Percentiles rank a stretch among this genome's conserved stretches.
These are phyloP conservation scores for Candolleomyces efflorescens DNA, from an alignment of 768 basidiomycete species.

Conservation along the genomic window DNA sequence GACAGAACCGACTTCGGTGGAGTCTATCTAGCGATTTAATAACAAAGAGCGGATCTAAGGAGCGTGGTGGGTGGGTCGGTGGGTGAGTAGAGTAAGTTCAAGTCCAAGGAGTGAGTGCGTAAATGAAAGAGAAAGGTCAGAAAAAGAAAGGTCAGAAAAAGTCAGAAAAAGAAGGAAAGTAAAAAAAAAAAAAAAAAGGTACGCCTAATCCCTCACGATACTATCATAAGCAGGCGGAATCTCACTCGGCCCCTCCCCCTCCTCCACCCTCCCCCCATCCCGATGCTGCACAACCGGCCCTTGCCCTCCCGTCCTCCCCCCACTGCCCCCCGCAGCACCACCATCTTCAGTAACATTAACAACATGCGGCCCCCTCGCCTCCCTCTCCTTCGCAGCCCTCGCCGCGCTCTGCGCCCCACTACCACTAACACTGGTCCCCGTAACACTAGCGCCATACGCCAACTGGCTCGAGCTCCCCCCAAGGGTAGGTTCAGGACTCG, in stretches of 20 bases:
- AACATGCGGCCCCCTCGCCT: conserved; percentile 10
- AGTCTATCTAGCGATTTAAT: too few species aligned
- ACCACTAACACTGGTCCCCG: neutral
- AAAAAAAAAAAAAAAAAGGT: neutral
- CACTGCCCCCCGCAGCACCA: neutral
- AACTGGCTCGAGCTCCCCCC: neutral
- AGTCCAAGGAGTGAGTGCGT: neutral
- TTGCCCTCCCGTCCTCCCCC: neutral
- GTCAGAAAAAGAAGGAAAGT: neutral
- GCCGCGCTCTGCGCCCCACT: neutral
- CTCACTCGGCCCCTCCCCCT: conserved; percentile 9
- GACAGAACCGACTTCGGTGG: too few species aligned
- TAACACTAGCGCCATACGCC: neutral
- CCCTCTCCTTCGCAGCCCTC: conserved; percentile 20
- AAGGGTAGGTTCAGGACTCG: neutral
- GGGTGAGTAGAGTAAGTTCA: too few species aligned
- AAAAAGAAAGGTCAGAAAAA: neutral
- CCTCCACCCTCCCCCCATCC: conserved; percentile 9
- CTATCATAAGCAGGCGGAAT: conserved; percentile 22
- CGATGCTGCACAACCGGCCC: conserved; percentile 9
- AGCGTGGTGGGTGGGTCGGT: too few species aligned
- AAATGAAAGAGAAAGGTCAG: neutral
- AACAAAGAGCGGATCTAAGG: too few species aligned
- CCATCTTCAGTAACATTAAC: neutral
- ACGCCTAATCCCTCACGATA: conserved; percentile 2